These are phyloP conservation scores for Termitomyces sp. DNA, from an alignment of 768 basidiomycete genomes.

Conservation along the genomic window DNA sequence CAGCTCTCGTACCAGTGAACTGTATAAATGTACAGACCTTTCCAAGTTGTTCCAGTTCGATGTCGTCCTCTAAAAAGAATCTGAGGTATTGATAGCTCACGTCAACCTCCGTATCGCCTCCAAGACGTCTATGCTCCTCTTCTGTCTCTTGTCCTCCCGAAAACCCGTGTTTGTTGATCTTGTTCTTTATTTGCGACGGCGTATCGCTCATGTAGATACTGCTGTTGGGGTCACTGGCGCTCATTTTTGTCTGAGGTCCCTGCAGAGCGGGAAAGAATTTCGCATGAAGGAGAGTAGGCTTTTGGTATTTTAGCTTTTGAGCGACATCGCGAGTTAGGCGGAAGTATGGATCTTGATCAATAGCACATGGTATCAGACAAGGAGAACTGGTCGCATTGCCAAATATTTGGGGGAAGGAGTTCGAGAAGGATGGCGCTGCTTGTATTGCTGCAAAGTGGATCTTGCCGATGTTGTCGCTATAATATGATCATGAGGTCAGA, in stretches of 20 bases:
- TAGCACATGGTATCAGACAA: slow-evolving; percentile 94
- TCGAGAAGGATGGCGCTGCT: slow-evolving; percentile 94
- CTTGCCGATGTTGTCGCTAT: slow-evolving; percentile 96
- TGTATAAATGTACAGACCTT: slow-evolving; percentile 42
- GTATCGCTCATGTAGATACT: slow-evolving; percentile 97
- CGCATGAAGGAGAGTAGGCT: slow-evolving; percentile 87
- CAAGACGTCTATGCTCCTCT: slow-evolving; percentile 84
- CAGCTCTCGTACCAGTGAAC: not conserved
- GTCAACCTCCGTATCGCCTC: slow-evolving; percentile 93
- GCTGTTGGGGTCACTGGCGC: slow-evolving; percentile 88
- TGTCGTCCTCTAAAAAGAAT: slow-evolving; percentile 95
- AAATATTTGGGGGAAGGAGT: slow-evolving; percentile 98
- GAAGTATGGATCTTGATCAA: slow-evolving; percentile 98
- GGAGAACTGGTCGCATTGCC: slow-evolving; percentile 79
- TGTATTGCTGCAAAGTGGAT: slow-evolving; percentile 95
- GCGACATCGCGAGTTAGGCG: slow-evolving; percentile 96
- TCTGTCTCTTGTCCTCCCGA: slow-evolving; percentile 94
- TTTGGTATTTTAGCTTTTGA: slow-evolving; percentile 89
- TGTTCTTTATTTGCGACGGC: slow-evolving; percentile 91
- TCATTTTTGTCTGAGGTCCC: slow-evolving; percentile 99
- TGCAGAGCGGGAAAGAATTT: slow-evolving; percentile 99
- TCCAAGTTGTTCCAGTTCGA: slow-evolving; percentile 71
- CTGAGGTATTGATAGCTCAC: slow-evolving; percentile 92
- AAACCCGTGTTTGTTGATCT: slow-evolving; percentile 94
- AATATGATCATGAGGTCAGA: not conserved